These are phyloP conservation scores for Brassica rapa DNA, from an alignment of 345 rosid genomes.

Conservation along the genomic window DNA sequence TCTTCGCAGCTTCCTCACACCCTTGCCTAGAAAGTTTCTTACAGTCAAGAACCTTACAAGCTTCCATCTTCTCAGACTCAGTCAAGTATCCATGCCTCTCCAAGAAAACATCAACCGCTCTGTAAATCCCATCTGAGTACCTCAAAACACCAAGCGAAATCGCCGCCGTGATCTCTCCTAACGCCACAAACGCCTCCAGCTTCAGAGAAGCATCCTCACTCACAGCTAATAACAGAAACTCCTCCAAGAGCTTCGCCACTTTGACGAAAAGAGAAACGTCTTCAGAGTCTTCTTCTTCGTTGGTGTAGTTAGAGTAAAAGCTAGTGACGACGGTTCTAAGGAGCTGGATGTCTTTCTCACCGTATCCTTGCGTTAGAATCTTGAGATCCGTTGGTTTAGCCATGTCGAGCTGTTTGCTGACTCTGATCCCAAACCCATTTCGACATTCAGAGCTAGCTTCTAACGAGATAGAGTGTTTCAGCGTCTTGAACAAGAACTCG, in stretches of 20 bases:
- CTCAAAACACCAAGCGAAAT: conserved; percentile 48
- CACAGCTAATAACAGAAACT: conserved; percentile 60
- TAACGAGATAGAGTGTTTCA: conserved; percentile 47
- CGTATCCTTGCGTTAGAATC: conserved; percentile 51
- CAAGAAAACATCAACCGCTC: conserved; percentile 68
- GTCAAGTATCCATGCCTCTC: conserved; percentile 63
- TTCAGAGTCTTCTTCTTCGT: conserved; percentile 19
- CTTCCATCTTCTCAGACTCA: conserved; percentile 64
- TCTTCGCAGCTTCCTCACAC: conserved; percentile 58
- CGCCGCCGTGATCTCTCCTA: conserved; percentile 58
- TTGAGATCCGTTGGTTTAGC: conserved; percentile 60
- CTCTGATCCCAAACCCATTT: conserved; percentile 61
- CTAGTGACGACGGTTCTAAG: conserved; percentile 60
- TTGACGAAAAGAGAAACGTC: conserved; percentile 34
- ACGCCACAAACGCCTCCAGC: conserved; percentile 49
- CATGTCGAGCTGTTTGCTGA: conserved; percentile 70
- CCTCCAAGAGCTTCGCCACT: conserved; percentile 72
- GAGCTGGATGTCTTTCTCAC: conserved; percentile 59
- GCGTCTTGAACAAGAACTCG: conserved; percentile 53
- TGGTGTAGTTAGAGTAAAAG: conserved; percentile 48
- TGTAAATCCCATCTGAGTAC: conserved; percentile 68
- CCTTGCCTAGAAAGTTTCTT: conserved; percentile 67
- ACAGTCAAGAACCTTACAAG: conserved; percentile 64
- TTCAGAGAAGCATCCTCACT: conserved; percentile 52
- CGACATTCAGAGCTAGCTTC: conserved; percentile 59